A percentile compares a stretch with the other conserved stretches of the same genome.
phyloP scores from a whole-genome alignment of 768 basidiomycete species.

The Floccularia luteovirens region DNA sequence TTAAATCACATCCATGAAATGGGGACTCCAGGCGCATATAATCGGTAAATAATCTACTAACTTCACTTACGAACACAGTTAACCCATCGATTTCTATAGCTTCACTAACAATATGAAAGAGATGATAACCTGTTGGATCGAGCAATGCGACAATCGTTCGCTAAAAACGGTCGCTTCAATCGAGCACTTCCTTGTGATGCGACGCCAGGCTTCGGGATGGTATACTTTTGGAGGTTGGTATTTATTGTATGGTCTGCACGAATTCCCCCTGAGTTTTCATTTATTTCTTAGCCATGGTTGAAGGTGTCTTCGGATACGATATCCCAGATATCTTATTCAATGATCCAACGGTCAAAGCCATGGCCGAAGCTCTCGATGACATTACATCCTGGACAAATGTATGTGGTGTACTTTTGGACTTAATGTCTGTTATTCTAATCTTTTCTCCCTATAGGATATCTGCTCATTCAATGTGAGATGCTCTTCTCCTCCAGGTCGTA shows the following conservation, averaged over 20 bases:
- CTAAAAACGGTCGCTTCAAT: conserved; percentile 7
- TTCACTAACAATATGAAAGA: conserved; percentile 6
- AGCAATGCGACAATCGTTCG: conserved; percentile 6
- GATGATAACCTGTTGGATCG: conserved; percentile 7
- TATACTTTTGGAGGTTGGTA: conserved; percentile 10
- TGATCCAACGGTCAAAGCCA: conserved; percentile 8
- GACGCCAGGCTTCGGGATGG: conserved; percentile 10
- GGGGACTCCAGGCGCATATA: no score
- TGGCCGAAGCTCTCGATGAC: conserved; percentile 13
- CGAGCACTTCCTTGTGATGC: conserved; percentile 10
- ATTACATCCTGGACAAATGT: conserved; percentile 17
- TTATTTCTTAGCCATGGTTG: conserved; percentile 10
- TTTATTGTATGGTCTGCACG: background rate
- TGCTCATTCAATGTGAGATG: conserved; percentile 14
- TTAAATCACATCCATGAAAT: background rate
- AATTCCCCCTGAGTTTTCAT: background rate
- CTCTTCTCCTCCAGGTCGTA: background rate
- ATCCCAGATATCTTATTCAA: conserved; percentile 11
- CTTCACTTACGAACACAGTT: no score
- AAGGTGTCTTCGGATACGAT: conserved; percentile 10
- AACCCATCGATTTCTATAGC: background rate
- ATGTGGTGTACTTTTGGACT: background rate
- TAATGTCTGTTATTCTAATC: conserved; percentile 1
- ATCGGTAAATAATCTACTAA: no score
- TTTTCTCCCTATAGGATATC: conserved; percentile 10